Percentiles rank a stretch among this genome's conserved stretches.
Conservation (phyloP, 2,329 filamentous ascomycete genomes). For the Xylaria sp. region DNA sequence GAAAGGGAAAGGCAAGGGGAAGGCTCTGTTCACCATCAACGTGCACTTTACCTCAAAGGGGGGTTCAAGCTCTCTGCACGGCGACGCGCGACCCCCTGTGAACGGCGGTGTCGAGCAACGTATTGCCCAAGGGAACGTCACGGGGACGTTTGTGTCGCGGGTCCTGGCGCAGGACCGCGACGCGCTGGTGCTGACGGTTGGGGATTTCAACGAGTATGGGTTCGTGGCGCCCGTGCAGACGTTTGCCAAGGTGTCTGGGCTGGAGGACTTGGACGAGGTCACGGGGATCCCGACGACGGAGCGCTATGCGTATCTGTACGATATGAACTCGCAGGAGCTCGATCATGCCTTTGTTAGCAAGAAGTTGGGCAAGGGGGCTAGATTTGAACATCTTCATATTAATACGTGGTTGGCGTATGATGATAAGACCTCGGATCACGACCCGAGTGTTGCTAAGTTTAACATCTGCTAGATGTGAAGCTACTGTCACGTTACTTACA, state of each 20-base stretch:
- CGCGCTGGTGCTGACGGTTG: conserved; percentile 69
- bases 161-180: conserved; percentile 67
- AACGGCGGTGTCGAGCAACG: conserved; percentile 72
- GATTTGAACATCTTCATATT: conserved; percentile 75
- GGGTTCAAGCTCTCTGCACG: conserved; percentile 68
- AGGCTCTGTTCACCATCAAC: conserved; percentile 75
- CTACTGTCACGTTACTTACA: neutral
- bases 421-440: conserved; percentile 73
- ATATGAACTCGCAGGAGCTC: conserved; percentile 75
- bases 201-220: conserved; percentile 79
- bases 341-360: conserved; percentile 71
- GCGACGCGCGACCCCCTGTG: conserved; percentile 72
- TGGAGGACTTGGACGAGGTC: conserved; percentile 72
- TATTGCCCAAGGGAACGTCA: conserved; percentile 66
- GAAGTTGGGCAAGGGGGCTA: conserved; percentile 48
- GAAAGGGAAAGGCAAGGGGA: conserved; percentile 22
- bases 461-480: conserved; percentile 61
- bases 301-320: conserved; percentile 77
- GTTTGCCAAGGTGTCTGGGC: conserved; percentile 64
- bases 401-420: conserved; percentile 73
- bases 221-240: conserved; percentile 69
- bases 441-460: conserved; percentile 73
- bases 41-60: conserved; percentile 78
- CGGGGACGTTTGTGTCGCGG: conserved; percentile 67
- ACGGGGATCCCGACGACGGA: conserved; percentile 64